Percentiles rank a stretch among this genome's conserved stretches.
These are phyloP conservation scores for Periglandula ipomoeae DNA, from an alignment of 2,329 filamentous ascomycete genomes.

Conservation along the genomic window DNA sequence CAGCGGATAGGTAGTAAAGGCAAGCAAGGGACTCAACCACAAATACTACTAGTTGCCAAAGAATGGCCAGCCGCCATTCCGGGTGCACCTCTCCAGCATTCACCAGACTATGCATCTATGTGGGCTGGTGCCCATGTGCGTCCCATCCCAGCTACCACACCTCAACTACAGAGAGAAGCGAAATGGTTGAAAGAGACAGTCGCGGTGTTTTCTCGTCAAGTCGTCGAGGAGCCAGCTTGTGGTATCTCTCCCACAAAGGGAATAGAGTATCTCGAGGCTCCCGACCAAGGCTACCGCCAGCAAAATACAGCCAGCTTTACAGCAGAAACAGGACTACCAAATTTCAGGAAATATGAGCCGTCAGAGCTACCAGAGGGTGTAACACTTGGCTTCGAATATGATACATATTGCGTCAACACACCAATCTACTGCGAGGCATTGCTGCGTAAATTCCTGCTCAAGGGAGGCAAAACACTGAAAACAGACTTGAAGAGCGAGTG, in stretches of 20 bases:
- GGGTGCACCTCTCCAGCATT: slow-evolving; percentile 19
- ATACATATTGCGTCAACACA: slow-evolving; percentile 45
- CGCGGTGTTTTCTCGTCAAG: slow-evolving; percentile 16
- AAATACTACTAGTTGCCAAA: slow-evolving; percentile 19
- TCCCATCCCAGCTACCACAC: slow-evolving; percentile 32
- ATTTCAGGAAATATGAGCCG: slow-evolving; percentile 18
- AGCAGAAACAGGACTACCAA: slow-evolving; percentile 18
- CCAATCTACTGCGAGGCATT: slow-evolving; percentile 40
- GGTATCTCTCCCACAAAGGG: slow-evolving; percentile 41
- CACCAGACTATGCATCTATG: slow-evolving; percentile 42
- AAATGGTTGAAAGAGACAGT: slow-evolving; percentile 21
- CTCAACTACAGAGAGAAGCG: slow-evolving; percentile 23
- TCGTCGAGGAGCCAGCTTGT: slow-evolving; percentile 18
- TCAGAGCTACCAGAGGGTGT: slow-evolving; percentile 33
- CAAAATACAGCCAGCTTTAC: slow-evolving; percentile 19
- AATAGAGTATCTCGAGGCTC: slow-evolving; percentile 42
- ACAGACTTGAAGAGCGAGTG: slow-evolving; percentile 20
- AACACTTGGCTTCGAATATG: slow-evolving; percentile 39
- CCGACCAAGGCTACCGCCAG: slow-evolving; percentile 27
- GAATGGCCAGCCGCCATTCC: slow-evolving; percentile 27
- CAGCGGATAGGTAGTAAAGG: slow-evolving; percentile 6
- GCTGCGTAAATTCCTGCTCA: slow-evolving; percentile 21
- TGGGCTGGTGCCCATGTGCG: slow-evolving; percentile 50
- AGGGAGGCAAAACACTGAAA: slow-evolving; percentile 20
- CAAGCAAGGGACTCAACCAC: neutral